Evolutionary conservation across 2,329 filamentous ascomycete species (phyloP).

Genomic region (Fusarium sp.): DNA sequence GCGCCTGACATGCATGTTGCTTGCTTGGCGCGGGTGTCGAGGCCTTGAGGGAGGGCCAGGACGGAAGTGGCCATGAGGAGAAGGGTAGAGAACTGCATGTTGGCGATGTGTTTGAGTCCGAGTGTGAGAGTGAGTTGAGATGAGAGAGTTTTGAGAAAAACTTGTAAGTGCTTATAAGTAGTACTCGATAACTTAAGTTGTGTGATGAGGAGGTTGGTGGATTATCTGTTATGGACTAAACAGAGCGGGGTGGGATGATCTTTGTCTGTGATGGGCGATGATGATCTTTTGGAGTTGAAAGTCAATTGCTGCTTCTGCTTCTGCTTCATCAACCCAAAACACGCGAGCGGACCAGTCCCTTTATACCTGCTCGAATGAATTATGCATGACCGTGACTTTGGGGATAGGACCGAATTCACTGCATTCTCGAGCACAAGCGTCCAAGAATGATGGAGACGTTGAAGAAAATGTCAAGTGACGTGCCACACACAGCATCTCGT

Average conservation of each 20-base stretch:
- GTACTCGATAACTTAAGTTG: conserved; percentile 8
- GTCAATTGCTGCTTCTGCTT: conserved; percentile 12
- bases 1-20: conserved; percentile 44
- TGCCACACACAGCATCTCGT: conserved; percentile 44
- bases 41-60: conserved; percentile 44
- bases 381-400: conserved; percentile 9
- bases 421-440: conserved; percentile 32
- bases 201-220: conserved; percentile 26
- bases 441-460: background rate
- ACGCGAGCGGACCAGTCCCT: conserved; percentile 24
- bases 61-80: conserved; percentile 48
- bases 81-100: conserved; percentile 46
- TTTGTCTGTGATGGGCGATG: conserved; percentile 26
- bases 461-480: conserved; percentile 42
- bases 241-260: conserved; percentile 35
- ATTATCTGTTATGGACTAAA: conserved; percentile 8
- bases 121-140: background rate
- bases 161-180: conserved; percentile 3
- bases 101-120: conserved; percentile 18
- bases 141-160: background rate
- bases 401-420: conserved; percentile 31
- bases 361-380: conserved; percentile 27
- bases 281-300: conserved; percentile 27
- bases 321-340: background rate
- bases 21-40: conserved; percentile 15